A percentile compares a stretch with the other conserved stretches of the same genome.
These are phyloP conservation scores for Candida krabiensis DNA, from an alignment of 805 yeast genomes.

Conservation along the genomic window DNA sequence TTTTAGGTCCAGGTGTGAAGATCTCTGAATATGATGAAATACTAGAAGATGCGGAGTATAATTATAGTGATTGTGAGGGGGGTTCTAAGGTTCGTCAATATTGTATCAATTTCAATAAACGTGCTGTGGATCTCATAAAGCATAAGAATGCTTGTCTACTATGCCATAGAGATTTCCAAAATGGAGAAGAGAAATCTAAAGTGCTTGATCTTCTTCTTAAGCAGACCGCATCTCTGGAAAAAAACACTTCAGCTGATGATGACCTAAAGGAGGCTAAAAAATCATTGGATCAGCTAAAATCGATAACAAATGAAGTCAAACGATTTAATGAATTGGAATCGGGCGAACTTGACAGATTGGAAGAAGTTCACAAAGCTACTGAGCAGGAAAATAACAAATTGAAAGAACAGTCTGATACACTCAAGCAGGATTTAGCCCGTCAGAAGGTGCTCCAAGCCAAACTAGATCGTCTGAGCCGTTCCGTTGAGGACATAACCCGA, in stretches of 20 bases:
- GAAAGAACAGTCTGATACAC: neutral
- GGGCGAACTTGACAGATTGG: conserved; percentile 2
- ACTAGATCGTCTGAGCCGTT: conserved; percentile 8
- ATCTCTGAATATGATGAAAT: conserved; percentile 52
- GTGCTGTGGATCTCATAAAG: conserved; percentile 66
- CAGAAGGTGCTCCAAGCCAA: neutral
- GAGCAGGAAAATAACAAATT: neutral
- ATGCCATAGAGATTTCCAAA: conserved; percentile 67
- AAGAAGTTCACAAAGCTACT: neutral
- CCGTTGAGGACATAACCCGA: conserved; percentile 38
- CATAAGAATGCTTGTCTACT: conserved; percentile 61
- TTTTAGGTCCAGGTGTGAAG: conserved; percentile 36
- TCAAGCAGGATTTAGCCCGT: neutral
- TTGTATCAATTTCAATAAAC: conserved; percentile 64
- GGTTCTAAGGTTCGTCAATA: conserved; percentile 69
- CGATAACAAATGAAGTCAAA: conserved; percentile 29
- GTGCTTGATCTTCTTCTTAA: conserved; percentile 25
- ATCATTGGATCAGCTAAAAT: conserved; percentile 27
- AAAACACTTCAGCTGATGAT: conserved; percentile 17
- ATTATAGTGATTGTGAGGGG: conserved; percentile 59
- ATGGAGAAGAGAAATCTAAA: conserved; percentile 23
- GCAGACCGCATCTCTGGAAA: conserved; percentile 22
- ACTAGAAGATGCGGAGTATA: conserved; percentile 58
- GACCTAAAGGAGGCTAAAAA: conserved; percentile 29
- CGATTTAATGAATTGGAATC: conserved; percentile 13